phyloP scores from a whole-genome alignment of 768 basidiomycete genomes.

The Pholiota conissans region DNA sequence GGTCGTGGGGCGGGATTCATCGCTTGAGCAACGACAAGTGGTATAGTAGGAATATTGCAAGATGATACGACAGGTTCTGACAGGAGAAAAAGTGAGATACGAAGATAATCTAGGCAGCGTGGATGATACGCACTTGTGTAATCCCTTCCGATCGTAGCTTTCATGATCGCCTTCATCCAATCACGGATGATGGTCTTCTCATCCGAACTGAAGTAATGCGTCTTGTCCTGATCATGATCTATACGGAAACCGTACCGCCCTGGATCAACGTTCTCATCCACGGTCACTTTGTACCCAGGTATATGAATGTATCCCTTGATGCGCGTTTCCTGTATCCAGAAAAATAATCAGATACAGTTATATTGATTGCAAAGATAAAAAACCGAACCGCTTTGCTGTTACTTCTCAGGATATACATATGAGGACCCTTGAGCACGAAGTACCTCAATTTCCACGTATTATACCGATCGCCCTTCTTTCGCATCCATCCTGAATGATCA shows the following conservation, averaged over 20 bases:
- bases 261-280: conserved; percentile 89
- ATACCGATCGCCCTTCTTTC: conserved; percentile 93
- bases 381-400: conserved; percentile 60
- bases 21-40: conserved; percentile 90
- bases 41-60: conserved; percentile 95
- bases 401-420: conserved; percentile 85
- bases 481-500: conserved; percentile 92
- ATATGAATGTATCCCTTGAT: conserved; percentile 97
- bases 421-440: conserved; percentile 89
- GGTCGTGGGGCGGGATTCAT: conserved; percentile 97
- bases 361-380: conserved; percentile 23
- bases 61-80: conserved; percentile 93
- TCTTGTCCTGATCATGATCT: conserved; percentile 82
- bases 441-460: conserved; percentile 91
- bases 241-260: conserved; percentile 96
- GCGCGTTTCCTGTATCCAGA: conserved; percentile 69
- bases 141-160: conserved; percentile 94
- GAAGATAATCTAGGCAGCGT: not conserved
- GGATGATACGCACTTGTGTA: conserved; percentile 68
- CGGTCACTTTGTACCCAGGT: conserved; percentile 86
- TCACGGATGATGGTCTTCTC: conserved; percentile 85
- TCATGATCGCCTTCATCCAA: conserved; percentile 99
- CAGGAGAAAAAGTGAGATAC: not conserved
- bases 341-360: not conserved
- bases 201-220: conserved; percentile 90